phyloP scores from a whole-genome alignment of 805 yeast species.

The Ogataea philodendri region DNA sequence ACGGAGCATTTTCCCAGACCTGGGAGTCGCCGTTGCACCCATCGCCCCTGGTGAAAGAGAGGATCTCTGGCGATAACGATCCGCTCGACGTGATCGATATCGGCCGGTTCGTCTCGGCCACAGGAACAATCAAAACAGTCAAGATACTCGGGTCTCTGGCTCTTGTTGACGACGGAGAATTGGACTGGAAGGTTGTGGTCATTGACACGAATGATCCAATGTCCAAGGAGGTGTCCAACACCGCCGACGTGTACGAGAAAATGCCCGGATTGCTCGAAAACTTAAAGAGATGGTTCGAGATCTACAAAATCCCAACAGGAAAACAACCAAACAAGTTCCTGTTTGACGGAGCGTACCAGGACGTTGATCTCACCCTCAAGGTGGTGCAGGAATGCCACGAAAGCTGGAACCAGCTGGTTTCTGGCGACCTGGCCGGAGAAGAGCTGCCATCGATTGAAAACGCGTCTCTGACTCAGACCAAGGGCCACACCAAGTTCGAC shows the following conservation, averaged over 20 bases:
- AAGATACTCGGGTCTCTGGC: slow-evolving; percentile 77
- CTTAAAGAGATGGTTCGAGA: slow-evolving; percentile 76
- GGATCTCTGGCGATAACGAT: slow-evolving; percentile 81
- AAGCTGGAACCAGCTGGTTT: slow-evolving; percentile 63
- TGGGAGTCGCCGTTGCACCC: slow-evolving; percentile 90
- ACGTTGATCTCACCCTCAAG: slow-evolving; percentile 55
- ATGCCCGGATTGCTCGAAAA: slow-evolving; percentile 72
- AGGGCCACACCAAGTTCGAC: slow-evolving; percentile 25
- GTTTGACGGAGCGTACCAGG: slow-evolving; percentile 64
- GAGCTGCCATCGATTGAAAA: slow-evolving; percentile 37
- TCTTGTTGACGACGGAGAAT: slow-evolving; percentile 87
- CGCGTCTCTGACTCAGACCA: slow-evolving; percentile 35
- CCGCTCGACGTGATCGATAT: slow-evolving; percentile 95
- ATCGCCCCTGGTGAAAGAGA: slow-evolving; percentile 39
- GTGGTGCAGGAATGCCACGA: slow-evolving; percentile 62
- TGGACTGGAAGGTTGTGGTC: slow-evolving; percentile 89
- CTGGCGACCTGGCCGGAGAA: slow-evolving; percentile 38
- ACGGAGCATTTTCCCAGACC: slow-evolving; percentile 89
- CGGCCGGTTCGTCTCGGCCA: slow-evolving; percentile 48
- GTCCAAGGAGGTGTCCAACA: slow-evolving; percentile 55
- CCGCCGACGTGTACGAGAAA: slow-evolving; percentile 62
- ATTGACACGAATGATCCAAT: slow-evolving; percentile 67
- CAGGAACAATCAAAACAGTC: slow-evolving; percentile 57
- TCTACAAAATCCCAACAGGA: slow-evolving; percentile 81
- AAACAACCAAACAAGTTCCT: slow-evolving; percentile 76